Percentiles rank a stretch among this genome's conserved stretches.
Conservation (phyloP, 1,284 basidiomycete species). For the Coniferiporia sulphurascens region DNA sequence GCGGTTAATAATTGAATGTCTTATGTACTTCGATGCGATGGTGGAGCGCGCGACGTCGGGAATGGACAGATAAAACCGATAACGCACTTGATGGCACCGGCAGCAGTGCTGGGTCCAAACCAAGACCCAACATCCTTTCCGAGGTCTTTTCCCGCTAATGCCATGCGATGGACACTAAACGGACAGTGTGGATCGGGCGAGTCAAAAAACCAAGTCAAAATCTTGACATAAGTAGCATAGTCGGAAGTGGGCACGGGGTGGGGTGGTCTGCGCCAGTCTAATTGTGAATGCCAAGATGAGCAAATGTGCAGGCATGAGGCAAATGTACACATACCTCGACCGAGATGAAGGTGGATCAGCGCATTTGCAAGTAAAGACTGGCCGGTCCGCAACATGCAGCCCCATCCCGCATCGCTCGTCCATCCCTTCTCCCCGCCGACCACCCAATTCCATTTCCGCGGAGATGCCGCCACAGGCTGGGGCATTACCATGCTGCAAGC, state of each 20-base stretch:
- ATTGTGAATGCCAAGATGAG: constrained; percentile 5
- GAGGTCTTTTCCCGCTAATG: constrained; percentile 88
- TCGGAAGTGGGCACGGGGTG: constrained; percentile 51
- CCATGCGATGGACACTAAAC: constrained; percentile 96
- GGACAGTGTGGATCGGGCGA: constrained; percentile 85
- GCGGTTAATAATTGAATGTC: not conserved
- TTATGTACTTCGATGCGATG: not conserved
- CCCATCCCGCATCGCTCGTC: constrained; percentile 96
- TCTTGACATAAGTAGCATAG: constrained; percentile 78
- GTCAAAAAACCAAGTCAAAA: constrained; percentile 94
- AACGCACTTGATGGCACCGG: constrained; percentile 83
- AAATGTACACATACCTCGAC: constrained; percentile 62
- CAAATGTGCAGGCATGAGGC: constrained; percentile 9
- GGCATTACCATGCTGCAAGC: constrained; percentile 24
- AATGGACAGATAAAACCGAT: not conserved
- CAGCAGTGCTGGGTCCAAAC: constrained; percentile 97
- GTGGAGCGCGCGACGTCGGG: not conserved
- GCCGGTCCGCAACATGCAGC: constrained; percentile 95
- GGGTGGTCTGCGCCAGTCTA: constrained; percentile 81
- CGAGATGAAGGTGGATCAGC: constrained; percentile 77
- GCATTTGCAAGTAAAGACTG: constrained; percentile 92
- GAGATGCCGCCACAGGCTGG: constrained; percentile 35
- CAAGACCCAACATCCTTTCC: constrained; percentile 96
- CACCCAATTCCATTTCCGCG: constrained; percentile 45
- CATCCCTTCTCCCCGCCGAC: constrained; percentile 68